Evolutionary conservation across 345 rosid genomes (phyloP), one percentile per base, ranked within the genome.

Genomic region (Trapa bicornis): DNA sequence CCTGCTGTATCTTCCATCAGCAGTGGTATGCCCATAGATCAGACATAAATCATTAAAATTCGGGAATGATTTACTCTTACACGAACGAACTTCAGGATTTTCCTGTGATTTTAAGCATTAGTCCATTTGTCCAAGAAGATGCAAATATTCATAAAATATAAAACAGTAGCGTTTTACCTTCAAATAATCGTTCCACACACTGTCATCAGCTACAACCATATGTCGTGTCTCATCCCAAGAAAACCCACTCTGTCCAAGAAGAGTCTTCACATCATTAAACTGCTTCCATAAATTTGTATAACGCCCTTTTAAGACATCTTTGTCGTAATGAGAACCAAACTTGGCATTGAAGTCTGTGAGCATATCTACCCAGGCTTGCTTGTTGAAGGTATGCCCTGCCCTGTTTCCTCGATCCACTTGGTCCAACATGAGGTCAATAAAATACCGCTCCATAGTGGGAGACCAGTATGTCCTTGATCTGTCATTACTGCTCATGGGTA

Each of bases 1-100:
- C 68, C 81, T 80, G 67, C 97, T 91, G 71, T 91, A 91, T 75
- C 97, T 87, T 77, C 97, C 97, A 78, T 88, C 97, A 0, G 97
- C 97, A 69, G 78, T 79, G 1, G 87, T 77, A 79, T 87, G 81
- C 65, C 89, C 97, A 81, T 79, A 87, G 67, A 88, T 83, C 66
- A 82, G 73, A 74, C 97, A 87, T 82, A 91, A 68, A 75, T 91
- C 91, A 72, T 71, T 76, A 72, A 88, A 87, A 77, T 88, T 83
- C 71, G 75, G 72, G 67, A 88, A 83, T 6, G 89, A 67, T 75
- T 88, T 91, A 14, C 88, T 84, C 86, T 80, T 88, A 77, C 85
- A 91, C 35, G 79, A 75, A 67, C 86, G 85, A 1, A 83, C 86
- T 52, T 88, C 93, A 1, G 96, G 97, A 45, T 82, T 86, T 73